A percentile compares a stretch with the other conserved stretches of the same genome.
Evolutionary conservation across 2,329 filamentous ascomycete species (phyloP).

Genomic region (Apiospora rasikravindrae): DNA sequence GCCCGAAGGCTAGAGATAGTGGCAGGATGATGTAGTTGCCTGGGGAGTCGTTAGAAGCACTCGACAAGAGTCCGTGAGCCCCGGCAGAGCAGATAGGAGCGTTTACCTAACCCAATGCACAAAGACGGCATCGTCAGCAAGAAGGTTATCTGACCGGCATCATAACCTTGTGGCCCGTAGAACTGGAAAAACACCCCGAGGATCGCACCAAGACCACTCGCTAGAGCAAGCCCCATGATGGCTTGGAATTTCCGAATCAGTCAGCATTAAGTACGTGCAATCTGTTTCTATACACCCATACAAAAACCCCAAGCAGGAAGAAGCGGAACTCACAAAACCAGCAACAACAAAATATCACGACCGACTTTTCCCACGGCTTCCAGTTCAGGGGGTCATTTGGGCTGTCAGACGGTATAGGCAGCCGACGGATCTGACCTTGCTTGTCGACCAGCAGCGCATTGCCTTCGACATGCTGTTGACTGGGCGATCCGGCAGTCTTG

Average conservation of each 20-base stretch:
- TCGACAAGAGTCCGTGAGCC: too few relatives aligned
- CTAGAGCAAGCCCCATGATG: conserved; percentile 46
- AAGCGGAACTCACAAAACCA: conserved; percentile 32
- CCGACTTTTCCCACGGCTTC: conserved; percentile 31
- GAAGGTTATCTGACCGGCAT: conserved; percentile 36
- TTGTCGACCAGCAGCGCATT: conserved; percentile 23
- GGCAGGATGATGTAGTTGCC: conserved; percentile 44
- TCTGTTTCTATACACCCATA: background rate
- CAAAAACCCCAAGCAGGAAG: too few relatives aligned
- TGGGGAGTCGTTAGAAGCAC: background rate
- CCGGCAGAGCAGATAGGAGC: background rate
- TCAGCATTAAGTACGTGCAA: background rate
- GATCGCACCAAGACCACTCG: conserved; percentile 53
- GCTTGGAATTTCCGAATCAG: background rate
- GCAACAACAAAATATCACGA: conserved; percentile 33
- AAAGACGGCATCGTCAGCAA: conserved; percentile 44
- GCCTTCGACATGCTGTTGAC: conserved; percentile 18
- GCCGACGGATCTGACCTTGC: conserved; percentile 26
- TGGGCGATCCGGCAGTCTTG: background rate
- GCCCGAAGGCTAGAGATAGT: conserved; percentile 43
- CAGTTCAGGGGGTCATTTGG: conserved; percentile 37
- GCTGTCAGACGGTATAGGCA: conserved; percentile 29
- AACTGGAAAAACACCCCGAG: conserved; percentile 40
- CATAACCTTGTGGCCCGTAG: conserved; percentile 35
- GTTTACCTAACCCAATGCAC: conserved; percentile 44